These are phyloP conservation scores for Phoenix dactylifera DNA, from an alignment of 176 grass and related monocot species.

Conservation along the genomic window DNA sequence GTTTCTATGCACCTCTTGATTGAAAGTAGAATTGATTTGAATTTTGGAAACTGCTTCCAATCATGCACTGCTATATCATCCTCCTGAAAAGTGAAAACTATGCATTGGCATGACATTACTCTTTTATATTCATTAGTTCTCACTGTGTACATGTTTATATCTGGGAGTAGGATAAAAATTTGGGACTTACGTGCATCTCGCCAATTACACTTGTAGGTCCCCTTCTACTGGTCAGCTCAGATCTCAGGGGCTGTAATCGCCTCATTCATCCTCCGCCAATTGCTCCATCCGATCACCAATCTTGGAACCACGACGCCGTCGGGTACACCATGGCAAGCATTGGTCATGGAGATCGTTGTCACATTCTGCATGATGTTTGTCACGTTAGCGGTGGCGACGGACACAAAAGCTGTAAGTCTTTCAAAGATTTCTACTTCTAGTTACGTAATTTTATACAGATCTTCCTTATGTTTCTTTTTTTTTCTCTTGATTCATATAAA, in stretches of 20 bases:
- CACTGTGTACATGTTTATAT: too few relatives aligned
- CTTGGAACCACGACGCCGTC: conserved; percentile 56
- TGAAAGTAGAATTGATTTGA: too few relatives aligned
- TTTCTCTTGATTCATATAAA: not conserved
- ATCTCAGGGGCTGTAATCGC: conserved; percentile 67
- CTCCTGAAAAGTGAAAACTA: too few relatives aligned
- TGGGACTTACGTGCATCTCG: not conserved
- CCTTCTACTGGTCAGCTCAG: conserved; percentile 93
- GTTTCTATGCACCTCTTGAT: too few relatives aligned
- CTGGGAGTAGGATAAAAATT: too few relatives aligned
- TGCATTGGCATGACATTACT: too few relatives aligned
- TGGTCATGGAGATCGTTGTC: conserved; percentile 67
- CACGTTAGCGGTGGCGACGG: conserved; percentile 85
- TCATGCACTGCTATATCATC: too few relatives aligned
- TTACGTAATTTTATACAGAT: not conserved
- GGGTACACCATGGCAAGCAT: conserved; percentile 53
- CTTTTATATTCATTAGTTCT: too few relatives aligned
- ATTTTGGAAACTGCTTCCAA: too few relatives aligned
- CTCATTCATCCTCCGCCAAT: conserved; percentile 64
- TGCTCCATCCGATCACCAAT: conserved; percentile 54
- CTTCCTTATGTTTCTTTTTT: not conserved
- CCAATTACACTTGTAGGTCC: conserved; percentile 39
- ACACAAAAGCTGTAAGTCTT: conserved; percentile 58
- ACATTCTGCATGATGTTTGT: conserved; percentile 99
- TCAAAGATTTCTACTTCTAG: not conserved